phyloP scores from a whole-genome alignment of 2,329 filamentous ascomycete genomes.

The Pezizomycotina sp. region DNA sequence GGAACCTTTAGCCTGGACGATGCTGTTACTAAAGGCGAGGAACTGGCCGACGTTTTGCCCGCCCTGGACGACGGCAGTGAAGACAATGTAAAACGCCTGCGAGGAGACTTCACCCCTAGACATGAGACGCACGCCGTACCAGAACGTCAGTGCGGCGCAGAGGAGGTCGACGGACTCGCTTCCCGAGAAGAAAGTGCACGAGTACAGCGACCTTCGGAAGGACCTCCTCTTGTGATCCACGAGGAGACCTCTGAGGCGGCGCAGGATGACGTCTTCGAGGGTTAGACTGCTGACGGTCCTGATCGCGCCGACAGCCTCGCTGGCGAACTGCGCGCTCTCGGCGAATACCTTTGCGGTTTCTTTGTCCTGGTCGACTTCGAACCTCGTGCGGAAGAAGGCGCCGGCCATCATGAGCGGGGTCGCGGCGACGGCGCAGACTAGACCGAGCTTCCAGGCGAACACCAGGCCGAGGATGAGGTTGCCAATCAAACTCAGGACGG shows the following conservation, averaged over 20 bases:
- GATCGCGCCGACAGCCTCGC: constrained; percentile 37
- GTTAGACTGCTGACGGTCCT: constrained; percentile 37
- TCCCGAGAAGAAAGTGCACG: constrained; percentile 32
- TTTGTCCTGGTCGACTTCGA: constrained; percentile 35
- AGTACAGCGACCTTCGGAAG: not conserved
- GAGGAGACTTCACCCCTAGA: constrained; percentile 26
- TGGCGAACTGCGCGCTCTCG: constrained; percentile 35
- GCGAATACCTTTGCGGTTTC: constrained; percentile 34
- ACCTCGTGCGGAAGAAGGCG: constrained; percentile 35
- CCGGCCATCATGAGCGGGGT: constrained; percentile 34
- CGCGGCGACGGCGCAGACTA: constrained; percentile 35
- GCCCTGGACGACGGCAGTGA: constrained; percentile 50
- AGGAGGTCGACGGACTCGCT: constrained; percentile 49
- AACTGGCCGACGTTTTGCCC: constrained; percentile 51
- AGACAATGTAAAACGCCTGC: constrained; percentile 40
- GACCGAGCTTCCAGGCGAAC: constrained; percentile 37
- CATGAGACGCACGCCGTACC: constrained; percentile 48
- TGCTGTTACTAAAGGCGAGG: constrained; percentile 38
- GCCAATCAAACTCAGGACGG: constrained; percentile 33
- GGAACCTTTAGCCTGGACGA: constrained; percentile 28
- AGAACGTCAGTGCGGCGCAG: constrained; percentile 49
- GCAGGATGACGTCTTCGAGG: constrained; percentile 32
- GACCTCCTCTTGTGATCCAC: not conserved
- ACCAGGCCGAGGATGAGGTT: constrained; percentile 34
- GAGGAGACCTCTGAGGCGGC: constrained; percentile 1